Conservation (phyloP, 2,329 filamentous ascomycete genomes). For the Zelopaecilomyces penicillatus region DNA sequence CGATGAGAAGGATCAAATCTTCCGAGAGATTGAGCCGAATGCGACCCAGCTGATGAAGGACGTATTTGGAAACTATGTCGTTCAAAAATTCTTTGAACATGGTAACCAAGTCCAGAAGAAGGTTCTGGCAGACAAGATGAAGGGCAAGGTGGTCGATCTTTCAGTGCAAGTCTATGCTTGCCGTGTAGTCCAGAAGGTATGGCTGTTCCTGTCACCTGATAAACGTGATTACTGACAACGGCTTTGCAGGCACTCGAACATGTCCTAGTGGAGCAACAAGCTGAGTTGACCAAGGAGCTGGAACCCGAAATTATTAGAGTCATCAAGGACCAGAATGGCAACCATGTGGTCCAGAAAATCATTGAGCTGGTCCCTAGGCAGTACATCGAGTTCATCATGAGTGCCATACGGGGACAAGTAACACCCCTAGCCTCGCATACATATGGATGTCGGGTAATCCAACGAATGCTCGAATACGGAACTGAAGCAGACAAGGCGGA, state of each 20-base stretch:
- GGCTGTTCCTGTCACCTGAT: conserved; percentile 8
- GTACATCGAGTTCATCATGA: conserved; percentile 78
- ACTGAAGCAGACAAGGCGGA: conserved; percentile 60
- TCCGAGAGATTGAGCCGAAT: conserved; percentile 78
- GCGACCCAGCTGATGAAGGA: conserved; percentile 87
- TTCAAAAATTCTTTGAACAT: conserved; percentile 96
- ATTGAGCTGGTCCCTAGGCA: conserved; percentile 71
- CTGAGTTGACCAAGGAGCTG: conserved; percentile 73
- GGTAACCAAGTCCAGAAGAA: conserved; percentile 92
- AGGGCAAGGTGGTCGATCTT: conserved; percentile 68
- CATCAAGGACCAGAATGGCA: conserved; percentile 82
- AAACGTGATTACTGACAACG: conserved; percentile 5
- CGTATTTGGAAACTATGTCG: conserved; percentile 96
- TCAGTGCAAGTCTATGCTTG: conserved; percentile 90
- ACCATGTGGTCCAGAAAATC: conserved; percentile 93
- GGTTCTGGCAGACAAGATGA: conserved; percentile 77
- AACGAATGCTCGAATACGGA: conserved; percentile 81
- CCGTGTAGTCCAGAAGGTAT: conserved; percentile 86
- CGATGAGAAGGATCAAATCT: conserved; percentile 88
- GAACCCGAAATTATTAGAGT: conserved; percentile 67
- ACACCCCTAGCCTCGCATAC: conserved; percentile 65
- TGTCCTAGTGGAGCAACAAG: conserved; percentile 86
- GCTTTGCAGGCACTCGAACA: conserved; percentile 69
- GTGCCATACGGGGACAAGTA: conserved; percentile 69
- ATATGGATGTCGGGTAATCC: conserved; percentile 88